These are phyloP conservation scores for Brassica hybrid DNA, from an alignment of 441 rosid species.

Conservation along the genomic window DNA sequence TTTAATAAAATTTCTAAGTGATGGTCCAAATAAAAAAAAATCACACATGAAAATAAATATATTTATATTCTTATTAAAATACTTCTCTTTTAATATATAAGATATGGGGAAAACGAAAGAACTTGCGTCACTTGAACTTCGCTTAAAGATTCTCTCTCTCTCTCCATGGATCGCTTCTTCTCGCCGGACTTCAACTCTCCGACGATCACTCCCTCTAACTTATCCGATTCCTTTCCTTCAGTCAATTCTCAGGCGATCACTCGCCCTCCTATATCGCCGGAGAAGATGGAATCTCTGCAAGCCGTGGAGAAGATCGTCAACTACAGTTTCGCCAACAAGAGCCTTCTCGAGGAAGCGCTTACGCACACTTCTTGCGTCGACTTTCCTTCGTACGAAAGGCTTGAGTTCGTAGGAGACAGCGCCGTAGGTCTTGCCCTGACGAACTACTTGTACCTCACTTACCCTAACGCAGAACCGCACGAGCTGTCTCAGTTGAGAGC, in stretches of 20 bases:
- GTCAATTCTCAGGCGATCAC: background rate
- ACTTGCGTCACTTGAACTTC: constrained; percentile 16
- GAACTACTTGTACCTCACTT: constrained; percentile 52
- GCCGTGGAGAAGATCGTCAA: constrained; percentile 59
- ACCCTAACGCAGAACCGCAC: constrained; percentile 61
- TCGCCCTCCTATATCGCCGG: constrained; percentile 28
- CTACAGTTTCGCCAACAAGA: constrained; percentile 54
- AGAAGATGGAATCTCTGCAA: constrained; percentile 46
- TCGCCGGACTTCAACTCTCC: constrained; percentile 29
- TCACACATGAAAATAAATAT: too few species aligned
- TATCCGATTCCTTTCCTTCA: background rate
- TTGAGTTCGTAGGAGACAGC: constrained; percentile 88
- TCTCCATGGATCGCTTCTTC: constrained; percentile 25
- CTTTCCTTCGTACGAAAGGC: constrained; percentile 58
- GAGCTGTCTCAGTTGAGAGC: constrained; percentile 60
- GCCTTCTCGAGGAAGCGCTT: constrained; percentile 62
- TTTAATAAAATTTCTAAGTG: too few species aligned
- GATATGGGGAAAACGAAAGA: background rate
- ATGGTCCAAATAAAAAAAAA: too few species aligned
- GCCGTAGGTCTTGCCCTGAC: constrained; percentile 56
- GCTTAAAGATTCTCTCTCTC: constrained; percentile 12
- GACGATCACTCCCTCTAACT: constrained; percentile 14
- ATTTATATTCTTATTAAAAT: too few species aligned
- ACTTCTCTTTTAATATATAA: too few species aligned
- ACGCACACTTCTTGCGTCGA: constrained; percentile 63